These are phyloP conservation scores for Mycena crocata DNA, from an alignment of 768 basidiomycete species.

Conservation along the genomic window DNA sequence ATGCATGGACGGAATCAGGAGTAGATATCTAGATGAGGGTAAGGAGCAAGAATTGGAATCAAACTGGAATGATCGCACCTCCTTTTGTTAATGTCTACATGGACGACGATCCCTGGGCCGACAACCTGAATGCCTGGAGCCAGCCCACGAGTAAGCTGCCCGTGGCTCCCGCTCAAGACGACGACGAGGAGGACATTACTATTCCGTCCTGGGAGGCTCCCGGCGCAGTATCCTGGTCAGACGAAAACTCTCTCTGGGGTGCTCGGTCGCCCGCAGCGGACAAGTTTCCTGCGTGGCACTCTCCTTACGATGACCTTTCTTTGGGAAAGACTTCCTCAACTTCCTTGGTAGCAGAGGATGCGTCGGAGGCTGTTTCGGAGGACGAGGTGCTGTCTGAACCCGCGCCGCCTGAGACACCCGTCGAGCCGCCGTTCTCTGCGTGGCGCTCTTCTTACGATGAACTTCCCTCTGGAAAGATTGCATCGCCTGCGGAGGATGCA, in stretches of 20 bases:
- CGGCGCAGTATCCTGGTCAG: constrained; percentile 33
- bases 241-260: constrained; percentile 44
- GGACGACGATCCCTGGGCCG: constrained; percentile 85
- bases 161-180: constrained; percentile 17
- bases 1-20: not conserved
- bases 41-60: constrained; percentile 15
- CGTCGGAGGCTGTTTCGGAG: constrained; percentile 23
- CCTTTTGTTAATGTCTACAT: constrained; percentile 1
- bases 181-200: constrained; percentile 64
- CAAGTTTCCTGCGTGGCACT: constrained; percentile 37
- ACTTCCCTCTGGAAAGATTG: too few relatives aligned
- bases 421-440: constrained; percentile 9
- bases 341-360: constrained; percentile 15
- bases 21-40: not conserved
- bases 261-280: constrained; percentile 23
- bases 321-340: constrained; percentile 40
- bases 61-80: constrained; percentile 14
- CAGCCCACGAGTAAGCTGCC: constrained; percentile 48
- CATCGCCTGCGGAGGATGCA: too few relatives aligned
- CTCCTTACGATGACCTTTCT: constrained; percentile 56
- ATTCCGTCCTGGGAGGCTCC: constrained; percentile 68
- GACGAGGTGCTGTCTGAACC: constrained; percentile 12
- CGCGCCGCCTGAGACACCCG: constrained; percentile 26
- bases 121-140: constrained; percentile 79
- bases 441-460: too few relatives aligned